Conservation (phyloP, 1,284 basidiomycete species). For the Hymenochaete sp. region DNA sequence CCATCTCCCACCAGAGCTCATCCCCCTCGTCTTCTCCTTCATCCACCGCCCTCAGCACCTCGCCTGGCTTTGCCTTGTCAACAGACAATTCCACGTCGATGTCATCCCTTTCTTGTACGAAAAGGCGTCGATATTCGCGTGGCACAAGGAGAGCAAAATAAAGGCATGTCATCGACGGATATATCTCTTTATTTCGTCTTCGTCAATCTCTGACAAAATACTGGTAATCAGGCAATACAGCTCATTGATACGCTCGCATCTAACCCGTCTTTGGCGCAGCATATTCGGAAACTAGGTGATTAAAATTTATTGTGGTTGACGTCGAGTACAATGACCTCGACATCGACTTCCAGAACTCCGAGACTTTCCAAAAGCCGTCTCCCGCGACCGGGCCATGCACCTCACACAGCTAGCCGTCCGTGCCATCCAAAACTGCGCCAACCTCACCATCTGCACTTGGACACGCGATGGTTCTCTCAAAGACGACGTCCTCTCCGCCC, state of each 20-base stretch:
- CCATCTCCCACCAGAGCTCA: slow-evolving; percentile 52
- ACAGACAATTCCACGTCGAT: slow-evolving; percentile 42
- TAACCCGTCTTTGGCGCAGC: slow-evolving; percentile 41
- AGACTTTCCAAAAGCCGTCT: slow-evolving; percentile 48
- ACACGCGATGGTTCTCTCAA: slow-evolving; percentile 65
- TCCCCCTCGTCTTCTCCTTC: slow-evolving; percentile 43
- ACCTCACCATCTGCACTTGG: slow-evolving; percentile 58
- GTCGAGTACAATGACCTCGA: not conserved
- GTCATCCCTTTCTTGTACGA: slow-evolving; percentile 44
- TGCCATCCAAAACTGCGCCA: slow-evolving; percentile 51
- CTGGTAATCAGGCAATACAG: slow-evolving; percentile 34
- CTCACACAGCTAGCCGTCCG: slow-evolving; percentile 33
- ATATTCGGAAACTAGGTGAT: slow-evolving; percentile 49
- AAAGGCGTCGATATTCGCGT: slow-evolving; percentile 50
- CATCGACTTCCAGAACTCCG: slow-evolving; percentile 41
- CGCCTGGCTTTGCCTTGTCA: slow-evolving; percentile 44
- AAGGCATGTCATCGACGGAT: slow-evolving; percentile 33
- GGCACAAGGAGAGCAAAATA: slow-evolving; percentile 53
- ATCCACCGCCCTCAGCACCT: slow-evolving; percentile 46
- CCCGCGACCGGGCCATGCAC: slow-evolving; percentile 19
- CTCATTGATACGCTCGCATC: slow-evolving; percentile 44
- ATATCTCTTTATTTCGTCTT: not conserved
- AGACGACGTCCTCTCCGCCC: slow-evolving; percentile 42
- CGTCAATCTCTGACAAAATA: not conserved
- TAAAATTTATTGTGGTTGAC: slow-evolving; percentile 12